These are phyloP conservation scores for Penicillium roqueforti DNA, from an alignment of 495 filamentous ascomycete genomes.

Conservation along the genomic window DNA sequence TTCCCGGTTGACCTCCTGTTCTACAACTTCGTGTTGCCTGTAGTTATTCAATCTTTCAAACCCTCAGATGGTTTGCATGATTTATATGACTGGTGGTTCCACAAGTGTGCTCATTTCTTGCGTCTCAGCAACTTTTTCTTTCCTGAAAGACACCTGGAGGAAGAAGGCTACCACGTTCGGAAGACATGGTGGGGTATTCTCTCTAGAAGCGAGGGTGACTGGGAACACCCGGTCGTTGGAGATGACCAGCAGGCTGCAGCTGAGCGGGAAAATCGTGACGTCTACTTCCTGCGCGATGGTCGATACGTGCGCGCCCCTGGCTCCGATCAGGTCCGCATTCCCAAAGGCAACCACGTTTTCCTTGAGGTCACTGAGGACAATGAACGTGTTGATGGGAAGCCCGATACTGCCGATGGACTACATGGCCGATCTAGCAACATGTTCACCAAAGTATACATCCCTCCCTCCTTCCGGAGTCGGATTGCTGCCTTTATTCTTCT, in stretches of 20 bases:
- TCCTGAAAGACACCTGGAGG: slow-evolving; percentile 70
- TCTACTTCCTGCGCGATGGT: slow-evolving; percentile 67
- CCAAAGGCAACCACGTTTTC: slow-evolving; percentile 78
- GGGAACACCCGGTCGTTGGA: slow-evolving; percentile 43
- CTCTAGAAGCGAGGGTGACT: slow-evolving; percentile 44
- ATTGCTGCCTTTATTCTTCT: slow-evolving; percentile 81
- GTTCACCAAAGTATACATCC: slow-evolving; percentile 83
- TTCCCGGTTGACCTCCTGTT: slow-evolving; percentile 93
- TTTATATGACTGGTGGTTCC: slow-evolving; percentile 97
- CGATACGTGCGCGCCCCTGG: slow-evolving; percentile 84
- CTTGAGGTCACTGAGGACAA: slow-evolving; percentile 73
- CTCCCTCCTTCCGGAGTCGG: slow-evolving; percentile 75
- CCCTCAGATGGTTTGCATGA: slow-evolving; percentile 77
- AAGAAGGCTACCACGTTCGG: slow-evolving; percentile 66
- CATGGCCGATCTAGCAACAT: slow-evolving; percentile 61
- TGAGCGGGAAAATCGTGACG: slow-evolving; percentile 35
- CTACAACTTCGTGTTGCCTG: slow-evolving; percentile 92
- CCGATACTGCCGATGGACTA: slow-evolving; percentile 57
- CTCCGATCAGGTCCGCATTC: slow-evolving; percentile 89
- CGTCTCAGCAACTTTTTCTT: slow-evolving; percentile 91
- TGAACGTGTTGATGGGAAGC: slow-evolving; percentile 53
- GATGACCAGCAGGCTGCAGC: slow-evolving; percentile 31
- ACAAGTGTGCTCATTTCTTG: slow-evolving; percentile 72
- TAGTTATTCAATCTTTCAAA: slow-evolving; percentile 74
- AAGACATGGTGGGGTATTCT: slow-evolving; percentile 52